These are phyloP conservation scores for Apiospora aurea DNA, from an alignment of 2,329 filamentous ascomycete species.

Conservation along the genomic window DNA sequence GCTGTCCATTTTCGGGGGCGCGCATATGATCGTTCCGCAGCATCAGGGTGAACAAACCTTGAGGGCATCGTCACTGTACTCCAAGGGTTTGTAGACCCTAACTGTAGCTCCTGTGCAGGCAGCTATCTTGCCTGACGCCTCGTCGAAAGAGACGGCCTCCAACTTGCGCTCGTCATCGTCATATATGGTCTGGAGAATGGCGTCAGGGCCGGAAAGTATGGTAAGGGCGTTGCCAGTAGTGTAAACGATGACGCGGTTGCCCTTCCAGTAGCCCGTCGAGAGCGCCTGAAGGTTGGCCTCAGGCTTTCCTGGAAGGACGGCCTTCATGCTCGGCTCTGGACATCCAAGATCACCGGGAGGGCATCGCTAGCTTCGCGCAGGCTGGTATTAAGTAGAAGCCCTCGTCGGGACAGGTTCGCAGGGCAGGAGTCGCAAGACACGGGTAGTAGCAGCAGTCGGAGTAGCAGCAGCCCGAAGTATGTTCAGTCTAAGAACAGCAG, in stretches of 20 bases:
- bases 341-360: conserved; percentile 25
- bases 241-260: conserved; percentile 62
- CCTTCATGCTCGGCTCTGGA: conserved; percentile 50
- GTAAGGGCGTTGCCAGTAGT: conserved; percentile 89
- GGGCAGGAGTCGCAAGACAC: not conserved
- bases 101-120: conserved; percentile 71
- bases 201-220: conserved; percentile 76
- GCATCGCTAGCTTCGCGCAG: conserved; percentile 30
- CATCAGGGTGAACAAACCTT: conserved; percentile 63
- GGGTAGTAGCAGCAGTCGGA: not conserved
- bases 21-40: conserved; percentile 5
- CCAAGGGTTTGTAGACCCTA: conserved; percentile 81
- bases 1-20: not conserved
- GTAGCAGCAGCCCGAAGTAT: not conserved
- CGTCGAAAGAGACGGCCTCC: conserved; percentile 81
- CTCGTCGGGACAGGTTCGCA: not conserved
- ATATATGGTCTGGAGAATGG: conserved; percentile 89
- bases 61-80: conserved; percentile 71
- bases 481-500: not conserved
- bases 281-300: conserved; percentile 56
- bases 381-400: not conserved
- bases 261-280: conserved; percentile 54
- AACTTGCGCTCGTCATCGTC: conserved; percentile 74
- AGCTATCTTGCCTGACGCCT: conserved; percentile 84
- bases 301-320: conserved; percentile 56